Percentiles rank a stretch among this genome's conserved stretches.
Evolutionary conservation across 805 yeast species (phyloP).

Genomic region (Candida nanaspora): DNA sequence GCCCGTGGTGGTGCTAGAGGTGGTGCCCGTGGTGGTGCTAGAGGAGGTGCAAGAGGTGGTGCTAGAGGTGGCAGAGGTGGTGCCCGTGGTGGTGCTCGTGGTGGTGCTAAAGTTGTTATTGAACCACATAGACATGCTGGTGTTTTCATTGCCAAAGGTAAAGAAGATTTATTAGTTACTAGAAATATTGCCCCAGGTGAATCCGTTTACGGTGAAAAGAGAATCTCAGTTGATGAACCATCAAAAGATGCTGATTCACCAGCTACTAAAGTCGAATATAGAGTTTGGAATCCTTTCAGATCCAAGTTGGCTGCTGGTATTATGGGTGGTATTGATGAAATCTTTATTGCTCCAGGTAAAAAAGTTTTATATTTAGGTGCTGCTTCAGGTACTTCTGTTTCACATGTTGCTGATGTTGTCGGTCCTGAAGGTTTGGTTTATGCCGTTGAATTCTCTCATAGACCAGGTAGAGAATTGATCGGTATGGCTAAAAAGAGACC

Average conservation of each 20-base stretch:
- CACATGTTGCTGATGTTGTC: conserved; percentile 96
- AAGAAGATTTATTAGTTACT: conserved; percentile 96
- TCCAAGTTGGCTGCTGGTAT: conserved; percentile 99
- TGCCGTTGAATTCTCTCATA: conserved; percentile 98
- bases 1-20: conserved; percentile 43
- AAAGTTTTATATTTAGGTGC: conserved; percentile 98
- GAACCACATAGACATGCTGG: conserved; percentile 99
- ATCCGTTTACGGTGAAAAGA: conserved; percentile 96
- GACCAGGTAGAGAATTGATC: conserved; percentile 99
- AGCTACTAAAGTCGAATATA: conserved; percentile 93
- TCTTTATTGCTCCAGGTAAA: conserved; percentile 96
- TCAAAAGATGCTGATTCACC: conserved; percentile 81
- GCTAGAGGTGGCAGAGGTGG: too few relatives aligned
- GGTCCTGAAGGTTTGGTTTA: conserved; percentile 99
- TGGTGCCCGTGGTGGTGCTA: conserved; percentile 51
- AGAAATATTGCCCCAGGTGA: conserved; percentile 98
- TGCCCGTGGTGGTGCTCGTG: conserved; percentile 84
- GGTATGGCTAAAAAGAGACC: conserved; percentile 99
- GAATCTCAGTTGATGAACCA: conserved; percentile 90
- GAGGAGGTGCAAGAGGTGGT: conserved; percentile 55
- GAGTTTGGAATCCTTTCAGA: conserved; percentile 99
- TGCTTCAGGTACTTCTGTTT: conserved; percentile 98
- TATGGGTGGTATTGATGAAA: conserved; percentile 98
- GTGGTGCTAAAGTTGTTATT: conserved; percentile 93
- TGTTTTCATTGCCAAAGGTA: conserved; percentile 99